These are phyloP conservation scores for Bruguiera hainesii DNA, from an alignment of 441 rosid genomes.

Conservation along the genomic window DNA sequence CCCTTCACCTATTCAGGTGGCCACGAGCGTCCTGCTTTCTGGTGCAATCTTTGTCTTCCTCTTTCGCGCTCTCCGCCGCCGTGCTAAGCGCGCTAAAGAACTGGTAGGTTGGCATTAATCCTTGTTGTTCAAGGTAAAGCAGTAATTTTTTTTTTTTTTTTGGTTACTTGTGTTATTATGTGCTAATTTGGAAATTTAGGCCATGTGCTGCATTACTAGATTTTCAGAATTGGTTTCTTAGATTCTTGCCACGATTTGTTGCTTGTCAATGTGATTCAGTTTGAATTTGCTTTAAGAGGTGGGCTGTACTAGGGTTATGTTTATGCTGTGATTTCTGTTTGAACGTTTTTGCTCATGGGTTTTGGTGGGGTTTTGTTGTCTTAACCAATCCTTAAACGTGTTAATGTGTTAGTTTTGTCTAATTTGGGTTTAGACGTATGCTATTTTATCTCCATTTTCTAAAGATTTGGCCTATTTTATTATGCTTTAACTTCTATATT, in stretches of 20 bases:
- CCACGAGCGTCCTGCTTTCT: slow-evolving; percentile 80
- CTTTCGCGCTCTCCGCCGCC: slow-evolving; percentile 78
- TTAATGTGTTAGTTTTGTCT: neutral
- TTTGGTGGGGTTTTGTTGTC: too few relatives aligned
- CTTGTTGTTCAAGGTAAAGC: neutral
- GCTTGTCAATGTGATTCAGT: neutral
- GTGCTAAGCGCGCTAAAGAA: slow-evolving; percentile 70
- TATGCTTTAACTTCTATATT: neutral
- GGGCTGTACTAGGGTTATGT: too few relatives aligned
- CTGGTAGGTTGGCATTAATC: slow-evolving; percentile 33
- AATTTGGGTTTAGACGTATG: neutral
- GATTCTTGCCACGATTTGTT: neutral
- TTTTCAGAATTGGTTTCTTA: neutral
- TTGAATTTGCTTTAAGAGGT: neutral
- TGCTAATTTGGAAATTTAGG: neutral
- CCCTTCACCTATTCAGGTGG: slow-evolving; percentile 63
- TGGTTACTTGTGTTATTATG: neutral
- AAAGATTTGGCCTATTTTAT: neutral
- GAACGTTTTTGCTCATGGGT: too few relatives aligned
- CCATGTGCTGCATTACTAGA: neutral
- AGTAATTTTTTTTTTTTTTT: neutral
- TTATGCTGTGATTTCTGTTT: too few relatives aligned
- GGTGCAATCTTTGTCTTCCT: slow-evolving; percentile 82
- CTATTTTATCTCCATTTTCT: neutral
- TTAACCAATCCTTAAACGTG: too few relatives aligned